Evolutionary conservation across 768 basidiomycete genomes (phyloP).

Genomic region (Leccinum broughii): DNA sequence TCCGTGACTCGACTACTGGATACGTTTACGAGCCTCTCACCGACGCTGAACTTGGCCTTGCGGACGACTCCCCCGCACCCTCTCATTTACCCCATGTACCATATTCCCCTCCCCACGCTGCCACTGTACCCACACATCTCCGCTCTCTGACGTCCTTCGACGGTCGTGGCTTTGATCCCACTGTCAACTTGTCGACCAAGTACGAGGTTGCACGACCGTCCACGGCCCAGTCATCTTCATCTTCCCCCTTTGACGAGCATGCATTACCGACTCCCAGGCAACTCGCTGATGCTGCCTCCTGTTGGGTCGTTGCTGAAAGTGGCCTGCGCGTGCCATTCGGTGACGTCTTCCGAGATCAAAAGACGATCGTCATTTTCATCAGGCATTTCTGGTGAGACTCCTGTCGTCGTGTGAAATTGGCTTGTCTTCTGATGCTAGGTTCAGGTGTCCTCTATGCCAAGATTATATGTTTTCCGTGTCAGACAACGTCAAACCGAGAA

Average conservation of each 20-base stretch:
- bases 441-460: conserved; percentile 77
- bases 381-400: conserved; percentile 72
- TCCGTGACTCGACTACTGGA: conserved; percentile 26
- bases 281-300: conserved; percentile 58
- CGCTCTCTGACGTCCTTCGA: conserved; percentile 27
- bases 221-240: conserved; percentile 12
- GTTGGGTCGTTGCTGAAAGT: conserved; percentile 65
- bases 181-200: neutral
- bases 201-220: conserved; percentile 18
- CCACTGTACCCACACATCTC: conserved; percentile 17
- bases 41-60: conserved; percentile 30
- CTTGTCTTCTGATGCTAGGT: conserved; percentile 1
- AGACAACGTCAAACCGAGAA: conserved; percentile 46
- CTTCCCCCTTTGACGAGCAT: conserved; percentile 41
- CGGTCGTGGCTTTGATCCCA: conserved; percentile 9
- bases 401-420: conserved; percentile 4
- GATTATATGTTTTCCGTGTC: conserved; percentile 80
- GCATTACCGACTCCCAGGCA: conserved; percentile 54
- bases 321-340: conserved; percentile 70
- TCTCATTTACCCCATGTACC: conserved; percentile 19
- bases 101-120: conserved; percentile 7
- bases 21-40: conserved; percentile 31
- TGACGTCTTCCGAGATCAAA: conserved; percentile 55
- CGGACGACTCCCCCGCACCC: conserved; percentile 10
- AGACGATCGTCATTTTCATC: conserved; percentile 80